A percentile compares a stretch with the other conserved stretches of the same genome.
phyloP scores from a whole-genome alignment of 129 eudicot species.

The Flaveria ramosissima region DNA sequence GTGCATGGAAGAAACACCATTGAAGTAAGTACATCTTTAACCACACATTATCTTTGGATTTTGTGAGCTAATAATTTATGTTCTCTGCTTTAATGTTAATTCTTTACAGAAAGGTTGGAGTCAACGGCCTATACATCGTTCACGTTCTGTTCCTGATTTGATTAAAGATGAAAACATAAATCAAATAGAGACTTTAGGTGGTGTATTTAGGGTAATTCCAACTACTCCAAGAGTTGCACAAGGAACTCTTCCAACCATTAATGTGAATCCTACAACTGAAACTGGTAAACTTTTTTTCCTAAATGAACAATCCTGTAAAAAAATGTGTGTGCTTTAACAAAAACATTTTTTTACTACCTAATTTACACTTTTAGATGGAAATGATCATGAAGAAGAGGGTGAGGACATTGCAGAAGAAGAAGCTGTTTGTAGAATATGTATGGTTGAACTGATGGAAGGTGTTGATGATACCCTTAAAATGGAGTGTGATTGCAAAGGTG shows the following conservation, averaged over 20 bases:
- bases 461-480: conserved; percentile 77
- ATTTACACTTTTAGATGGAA: conserved; percentile 48
- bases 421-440: conserved; percentile 96
- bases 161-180: conserved; percentile 60
- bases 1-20: conserved; percentile 65
- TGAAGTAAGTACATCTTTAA: conserved; percentile 43
- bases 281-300: conserved; percentile 48
- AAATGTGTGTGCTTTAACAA: neutral
- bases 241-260: conserved; percentile 35
- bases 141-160: conserved; percentile 79
- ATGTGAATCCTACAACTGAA: conserved; percentile 33
- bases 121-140: conserved; percentile 59
- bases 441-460: conserved; percentile 86
- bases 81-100: conserved; percentile 4
- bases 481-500: conserved; percentile 98
- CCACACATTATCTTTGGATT: conserved; percentile 22
- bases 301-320: neutral
- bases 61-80: conserved; percentile 1
- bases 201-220: conserved; percentile 70
- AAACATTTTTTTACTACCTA: neutral
- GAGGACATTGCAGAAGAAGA: conserved; percentile 87
- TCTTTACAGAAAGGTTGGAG: conserved; percentile 56
- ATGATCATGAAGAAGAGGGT: conserved; percentile 35
- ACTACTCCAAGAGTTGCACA: conserved; percentile 57
- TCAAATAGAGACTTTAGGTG: conserved; percentile 58